Percentiles rank a stretch among this genome's conserved stretches.
phyloP scores from a whole-genome alignment of 257 asterid species.

The Solanum paucissectum region DNA sequence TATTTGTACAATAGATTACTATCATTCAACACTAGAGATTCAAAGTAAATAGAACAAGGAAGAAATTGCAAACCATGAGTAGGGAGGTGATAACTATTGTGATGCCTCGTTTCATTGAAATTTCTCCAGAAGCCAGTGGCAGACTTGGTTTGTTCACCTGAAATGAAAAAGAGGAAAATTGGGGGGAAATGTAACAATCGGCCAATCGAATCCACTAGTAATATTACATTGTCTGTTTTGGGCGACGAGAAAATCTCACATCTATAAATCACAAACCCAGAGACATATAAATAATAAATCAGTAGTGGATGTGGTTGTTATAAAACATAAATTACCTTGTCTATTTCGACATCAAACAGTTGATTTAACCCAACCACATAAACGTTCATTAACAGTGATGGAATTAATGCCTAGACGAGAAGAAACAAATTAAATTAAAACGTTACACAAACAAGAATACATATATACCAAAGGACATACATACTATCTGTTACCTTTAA shows the following conservation, averaged over 20 bases:
- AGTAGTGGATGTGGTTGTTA: background rate
- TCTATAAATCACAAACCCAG: background rate
- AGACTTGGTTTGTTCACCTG: constrained; percentile 13
- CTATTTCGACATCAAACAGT: constrained; percentile 7
- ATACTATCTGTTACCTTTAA: background rate
- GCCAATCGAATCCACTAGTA: background rate
- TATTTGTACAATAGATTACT: background rate
- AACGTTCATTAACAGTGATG: constrained; percentile 7
- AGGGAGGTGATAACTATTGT: background rate
- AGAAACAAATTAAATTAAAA: background rate
- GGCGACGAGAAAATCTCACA: background rate
- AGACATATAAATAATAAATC: background rate
- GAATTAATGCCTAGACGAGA: constrained; percentile 2
- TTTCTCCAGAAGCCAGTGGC: constrained; percentile 11
- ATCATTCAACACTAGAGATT: background rate
- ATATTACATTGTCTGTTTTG: background rate
- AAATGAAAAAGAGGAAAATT: background rate
- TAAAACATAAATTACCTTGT: background rate
- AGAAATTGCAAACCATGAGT: background rate
- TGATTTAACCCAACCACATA: constrained; percentile 12
- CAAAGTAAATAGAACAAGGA: background rate
- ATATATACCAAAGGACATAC: background rate
- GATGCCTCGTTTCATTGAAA: constrained; percentile 1
- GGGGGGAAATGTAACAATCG: background rate
- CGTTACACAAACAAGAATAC: background rate